These are phyloP conservation scores for Suhomyces guaymorum DNA, from an alignment of 1,139 yeast genomes.

Conservation along the genomic window DNA sequence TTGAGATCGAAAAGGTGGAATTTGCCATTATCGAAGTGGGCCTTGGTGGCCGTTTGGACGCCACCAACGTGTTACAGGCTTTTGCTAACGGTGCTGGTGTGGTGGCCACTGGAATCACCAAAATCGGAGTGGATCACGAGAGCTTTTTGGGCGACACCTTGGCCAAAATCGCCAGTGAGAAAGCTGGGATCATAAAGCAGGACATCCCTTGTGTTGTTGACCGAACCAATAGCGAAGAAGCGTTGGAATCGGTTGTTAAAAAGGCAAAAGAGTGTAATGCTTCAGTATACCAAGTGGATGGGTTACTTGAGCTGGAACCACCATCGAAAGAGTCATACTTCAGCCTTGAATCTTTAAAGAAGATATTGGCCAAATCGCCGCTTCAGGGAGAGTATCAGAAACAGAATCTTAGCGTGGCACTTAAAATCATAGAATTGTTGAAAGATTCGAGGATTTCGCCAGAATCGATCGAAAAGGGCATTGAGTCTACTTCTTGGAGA, in stretches of 20 bases:
- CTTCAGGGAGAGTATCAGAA: constrained; percentile 72
- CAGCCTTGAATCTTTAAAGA: constrained; percentile 16
- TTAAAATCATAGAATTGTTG: constrained; percentile 52
- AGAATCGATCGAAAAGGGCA: constrained; percentile 47
- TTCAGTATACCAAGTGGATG: constrained; percentile 22
- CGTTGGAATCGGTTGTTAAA: constrained; percentile 42
- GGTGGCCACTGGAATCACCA: constrained; percentile 72
- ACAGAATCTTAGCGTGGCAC: constrained; percentile 68
- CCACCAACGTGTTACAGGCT: constrained; percentile 66
- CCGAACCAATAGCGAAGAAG: constrained; percentile 58
- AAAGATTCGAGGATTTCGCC: constrained; percentile 23
- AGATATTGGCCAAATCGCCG: constrained; percentile 41
- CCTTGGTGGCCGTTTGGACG: constrained; percentile 83
- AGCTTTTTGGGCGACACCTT: constrained; percentile 66
- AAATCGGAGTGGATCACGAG: constrained; percentile 85
- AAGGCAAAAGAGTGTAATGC: constrained; percentile 22
- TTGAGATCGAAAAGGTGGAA: constrained; percentile 57
- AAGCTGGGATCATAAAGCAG: constrained; percentile 78
- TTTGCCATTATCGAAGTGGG: constrained; percentile 89
- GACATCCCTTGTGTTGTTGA: constrained; percentile 70
- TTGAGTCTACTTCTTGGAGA: constrained; percentile 56
- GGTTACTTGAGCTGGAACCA: constrained; percentile 6
- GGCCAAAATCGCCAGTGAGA: constrained; percentile 65
- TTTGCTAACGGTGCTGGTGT: constrained; percentile 39
- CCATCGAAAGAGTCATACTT: not conserved